A percentile compares a stretch with the other conserved stretches of the same genome.
These are phyloP conservation scores for Diaporthe amygdali DNA, from an alignment of 2,329 filamentous ascomycete genomes.

Conservation along the genomic window DNA sequence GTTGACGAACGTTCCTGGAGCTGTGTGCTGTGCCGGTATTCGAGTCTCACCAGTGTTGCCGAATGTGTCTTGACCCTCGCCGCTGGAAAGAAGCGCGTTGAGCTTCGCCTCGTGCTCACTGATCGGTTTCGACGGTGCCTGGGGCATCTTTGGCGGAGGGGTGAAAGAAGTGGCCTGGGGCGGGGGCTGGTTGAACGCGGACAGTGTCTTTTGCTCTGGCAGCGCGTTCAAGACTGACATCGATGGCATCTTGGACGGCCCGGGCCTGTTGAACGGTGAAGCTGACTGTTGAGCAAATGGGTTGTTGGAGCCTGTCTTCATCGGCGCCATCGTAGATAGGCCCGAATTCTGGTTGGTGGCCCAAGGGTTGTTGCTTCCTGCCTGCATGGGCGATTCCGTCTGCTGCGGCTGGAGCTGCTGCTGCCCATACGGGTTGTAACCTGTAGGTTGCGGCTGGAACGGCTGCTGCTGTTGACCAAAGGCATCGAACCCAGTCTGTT, in stretches of 20 bases:
- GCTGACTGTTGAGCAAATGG: conserved; percentile 72
- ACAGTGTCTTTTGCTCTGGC: conserved; percentile 83
- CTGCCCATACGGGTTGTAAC: conserved; percentile 59
- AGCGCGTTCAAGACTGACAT: conserved; percentile 77
- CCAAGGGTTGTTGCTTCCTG: conserved; percentile 96
- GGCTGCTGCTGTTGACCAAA: conserved; percentile 60
- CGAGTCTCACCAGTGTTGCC: conserved; percentile 96
- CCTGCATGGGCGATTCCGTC: conserved; percentile 66
- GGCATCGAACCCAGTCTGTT: conserved; percentile 71
- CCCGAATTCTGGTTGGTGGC: conserved; percentile 65
- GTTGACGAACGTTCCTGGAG: conserved; percentile 95
- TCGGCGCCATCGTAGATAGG: conserved; percentile 73
- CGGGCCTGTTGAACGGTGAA: conserved; percentile 67
- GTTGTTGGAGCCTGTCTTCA: conserved; percentile 96
- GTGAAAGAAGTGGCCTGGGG: conserved; percentile 51
- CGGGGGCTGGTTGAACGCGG: conserved; percentile 57
- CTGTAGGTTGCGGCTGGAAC: conserved; percentile 57
- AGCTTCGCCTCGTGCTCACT: conserved; percentile 75
- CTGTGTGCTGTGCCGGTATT: conserved; percentile 95
- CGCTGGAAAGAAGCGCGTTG: conserved; percentile 82
- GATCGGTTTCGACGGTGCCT: conserved; percentile 59
- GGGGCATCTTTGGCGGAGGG: conserved; percentile 48
- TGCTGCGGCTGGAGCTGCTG: conserved; percentile 55
- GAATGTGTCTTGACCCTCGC: conserved; percentile 96
- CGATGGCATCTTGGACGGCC: conserved; percentile 58